phyloP scores from a whole-genome alignment of 2,329 filamentous ascomycete species.

The Ophiostoma pallidulum region DNA sequence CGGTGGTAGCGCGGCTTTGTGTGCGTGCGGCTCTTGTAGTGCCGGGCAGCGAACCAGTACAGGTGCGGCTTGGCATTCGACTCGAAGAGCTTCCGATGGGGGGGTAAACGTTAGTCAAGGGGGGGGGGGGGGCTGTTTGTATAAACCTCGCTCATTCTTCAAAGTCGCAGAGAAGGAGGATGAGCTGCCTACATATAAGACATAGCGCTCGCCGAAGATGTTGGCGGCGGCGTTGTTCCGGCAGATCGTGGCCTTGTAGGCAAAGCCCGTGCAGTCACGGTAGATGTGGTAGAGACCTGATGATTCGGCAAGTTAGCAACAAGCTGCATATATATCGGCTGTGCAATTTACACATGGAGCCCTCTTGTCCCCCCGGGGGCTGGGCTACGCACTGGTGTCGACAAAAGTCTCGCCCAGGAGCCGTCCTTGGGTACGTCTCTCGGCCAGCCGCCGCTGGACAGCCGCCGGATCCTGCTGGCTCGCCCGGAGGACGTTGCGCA shows the following conservation, averaged over 20 bases:
- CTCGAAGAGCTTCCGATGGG: conserved; percentile 59
- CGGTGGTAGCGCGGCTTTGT: conserved; percentile 28
- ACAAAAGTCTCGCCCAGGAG: conserved; percentile 32
- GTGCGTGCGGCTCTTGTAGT: conserved; percentile 33
- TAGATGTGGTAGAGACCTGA: conserved; percentile 58
- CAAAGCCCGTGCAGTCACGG: conserved; percentile 50
- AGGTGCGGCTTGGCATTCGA: conserved; percentile 48
- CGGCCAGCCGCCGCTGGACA: conserved; percentile 25
- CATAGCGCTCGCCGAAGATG: conserved; percentile 48
- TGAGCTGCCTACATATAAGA: conserved; percentile 51
- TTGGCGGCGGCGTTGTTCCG: conserved; percentile 37
- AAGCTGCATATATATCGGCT: background rate
- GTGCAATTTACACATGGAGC: too few species aligned
- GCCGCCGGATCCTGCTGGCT: conserved; percentile 7
- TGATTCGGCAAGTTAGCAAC: too few species aligned
- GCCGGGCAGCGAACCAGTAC: conserved; percentile 52
- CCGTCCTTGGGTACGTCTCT: conserved; percentile 24
- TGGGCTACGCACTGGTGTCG: conserved; percentile 38
- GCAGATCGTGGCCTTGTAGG: conserved; percentile 53
- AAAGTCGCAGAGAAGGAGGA: background rate
- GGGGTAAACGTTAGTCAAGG: too few species aligned
- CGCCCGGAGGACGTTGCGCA: conserved; percentile 27
- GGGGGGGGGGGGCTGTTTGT: background rate
- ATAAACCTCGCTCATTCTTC: background rate
- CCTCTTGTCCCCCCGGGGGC: too few species aligned